A percentile compares a stretch with the other conserved stretches of the same genome.
Conservation (phyloP, 1,284 basidiomycete genomes). For the Xerocomus amazonicus region DNA sequence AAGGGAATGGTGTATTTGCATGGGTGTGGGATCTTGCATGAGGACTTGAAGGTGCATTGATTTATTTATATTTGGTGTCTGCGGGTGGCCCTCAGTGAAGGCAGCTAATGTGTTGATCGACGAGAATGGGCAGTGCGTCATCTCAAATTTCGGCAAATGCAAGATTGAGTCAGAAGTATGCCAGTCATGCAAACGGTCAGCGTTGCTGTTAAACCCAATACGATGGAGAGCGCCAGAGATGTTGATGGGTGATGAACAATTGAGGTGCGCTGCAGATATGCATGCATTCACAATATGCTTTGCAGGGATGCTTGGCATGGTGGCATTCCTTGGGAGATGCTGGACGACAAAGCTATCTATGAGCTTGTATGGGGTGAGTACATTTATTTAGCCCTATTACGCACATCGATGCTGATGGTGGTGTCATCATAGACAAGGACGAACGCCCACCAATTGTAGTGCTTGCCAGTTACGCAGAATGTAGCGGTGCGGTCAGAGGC, state of each 20-base stretch:
- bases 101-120: constrained; percentile 73
- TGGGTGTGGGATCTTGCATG: constrained; percentile 60
- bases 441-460: constrained; percentile 49
- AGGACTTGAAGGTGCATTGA: constrained; percentile 57
- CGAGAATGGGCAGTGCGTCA: constrained; percentile 59
- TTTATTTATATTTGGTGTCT: constrained; percentile 25
- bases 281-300: constrained; percentile 74
- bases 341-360: constrained; percentile 57
- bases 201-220: constrained; percentile 51
- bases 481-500: constrained; percentile 29
- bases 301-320: constrained; percentile 67
- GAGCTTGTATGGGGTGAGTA: constrained; percentile 57
- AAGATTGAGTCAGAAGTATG: constrained; percentile 71
- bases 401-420: neutral
- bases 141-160: constrained; percentile 77
- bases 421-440: constrained; percentile 44
- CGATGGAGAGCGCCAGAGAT: constrained; percentile 76
- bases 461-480: constrained; percentile 21
- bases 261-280: constrained; percentile 62
- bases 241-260: constrained; percentile 58
- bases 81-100: constrained; percentile 32
- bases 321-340: constrained; percentile 54
- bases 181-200: constrained; percentile 50
- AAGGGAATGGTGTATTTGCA: constrained; percentile 78
- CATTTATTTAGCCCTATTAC: neutral